phyloP scores from a whole-genome alignment of 1,139 yeast species.

The Candida neerlandica region DNA sequence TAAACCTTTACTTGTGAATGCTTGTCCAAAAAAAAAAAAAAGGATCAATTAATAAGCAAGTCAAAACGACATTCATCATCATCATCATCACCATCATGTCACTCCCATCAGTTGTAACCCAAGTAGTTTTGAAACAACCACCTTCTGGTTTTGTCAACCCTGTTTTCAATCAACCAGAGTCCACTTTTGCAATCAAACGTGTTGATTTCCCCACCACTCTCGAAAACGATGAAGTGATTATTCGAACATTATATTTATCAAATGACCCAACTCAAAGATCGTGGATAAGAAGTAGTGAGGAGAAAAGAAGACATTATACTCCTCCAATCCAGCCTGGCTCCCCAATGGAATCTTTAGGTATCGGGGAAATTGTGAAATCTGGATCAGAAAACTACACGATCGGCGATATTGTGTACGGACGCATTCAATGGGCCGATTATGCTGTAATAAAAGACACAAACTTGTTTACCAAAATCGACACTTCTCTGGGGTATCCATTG shows the following conservation, averaged over 20 bases:
- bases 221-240: constrained; percentile 46
- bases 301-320: constrained; percentile 46
- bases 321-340: constrained; percentile 52
- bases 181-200: constrained; percentile 25
- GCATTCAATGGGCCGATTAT: constrained; percentile 35
- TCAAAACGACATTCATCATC: no score
- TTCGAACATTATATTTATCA: constrained; percentile 53
- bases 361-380: constrained; percentile 51
- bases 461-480: constrained; percentile 28
- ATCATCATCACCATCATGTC: constrained; percentile 12
- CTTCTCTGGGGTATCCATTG: constrained; percentile 25
- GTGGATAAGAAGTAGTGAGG: constrained; percentile 54
- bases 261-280: constrained; percentile 72
- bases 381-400: constrained; percentile 34
- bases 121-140: constrained; percentile 18
- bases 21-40: no score
- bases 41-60: no score
- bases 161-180: constrained; percentile 19
- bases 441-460: constrained; percentile 22
- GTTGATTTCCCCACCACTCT: constrained; percentile 20
- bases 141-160: constrained; percentile 21
- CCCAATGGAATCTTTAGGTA: constrained; percentile 51
- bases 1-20: no score
- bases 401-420: constrained; percentile 45
- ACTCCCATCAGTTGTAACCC: constrained; percentile 7